These are phyloP conservation scores for Pyricularia pennisetigena DNA, from an alignment of 2,329 filamentous ascomycete species.

Conservation along the genomic window DNA sequence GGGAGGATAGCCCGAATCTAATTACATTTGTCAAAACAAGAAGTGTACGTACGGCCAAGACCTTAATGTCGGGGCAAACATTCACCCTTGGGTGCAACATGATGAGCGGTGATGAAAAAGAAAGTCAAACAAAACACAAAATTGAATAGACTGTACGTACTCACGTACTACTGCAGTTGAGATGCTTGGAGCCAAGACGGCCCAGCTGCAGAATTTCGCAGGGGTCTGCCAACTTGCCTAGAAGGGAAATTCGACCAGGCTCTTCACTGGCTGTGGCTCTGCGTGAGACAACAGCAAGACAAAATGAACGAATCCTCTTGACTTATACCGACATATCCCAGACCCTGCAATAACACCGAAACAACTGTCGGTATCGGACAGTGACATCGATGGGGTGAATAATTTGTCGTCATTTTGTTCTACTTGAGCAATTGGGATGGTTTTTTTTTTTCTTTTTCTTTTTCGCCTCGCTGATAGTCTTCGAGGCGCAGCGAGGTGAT, in stretches of 20 bases:
- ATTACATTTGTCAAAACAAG: not conserved
- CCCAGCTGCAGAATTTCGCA: not conserved
- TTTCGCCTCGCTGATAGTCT: not conserved
- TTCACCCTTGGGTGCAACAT: not conserved
- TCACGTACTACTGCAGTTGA: not conserved
- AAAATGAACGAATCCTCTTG: not conserved
- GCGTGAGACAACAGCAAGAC: not conserved
- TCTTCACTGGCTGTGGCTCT: not conserved
- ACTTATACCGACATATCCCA: not conserved
- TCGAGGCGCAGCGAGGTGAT: not conserved
- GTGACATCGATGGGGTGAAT: not conserved
- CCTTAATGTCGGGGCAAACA: not conserved
- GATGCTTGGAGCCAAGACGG: not conserved
- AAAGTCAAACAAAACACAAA: not conserved
- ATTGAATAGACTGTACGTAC: not conserved
- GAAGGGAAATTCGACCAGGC: not conserved
- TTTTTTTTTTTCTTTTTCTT: too few relatives aligned
- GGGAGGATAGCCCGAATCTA: not conserved
- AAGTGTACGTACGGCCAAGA: not conserved
- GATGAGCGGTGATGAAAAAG: not conserved
- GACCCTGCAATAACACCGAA: not conserved
- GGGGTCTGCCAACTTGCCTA: not conserved
- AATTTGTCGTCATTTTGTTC: not conserved
- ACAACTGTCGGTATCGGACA: not conserved
- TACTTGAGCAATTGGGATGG: not conserved